Evolutionary conservation across 2,329 filamentous ascomycete species (phyloP).

Genomic region (Coniochaeta hoffmannii): DNA sequence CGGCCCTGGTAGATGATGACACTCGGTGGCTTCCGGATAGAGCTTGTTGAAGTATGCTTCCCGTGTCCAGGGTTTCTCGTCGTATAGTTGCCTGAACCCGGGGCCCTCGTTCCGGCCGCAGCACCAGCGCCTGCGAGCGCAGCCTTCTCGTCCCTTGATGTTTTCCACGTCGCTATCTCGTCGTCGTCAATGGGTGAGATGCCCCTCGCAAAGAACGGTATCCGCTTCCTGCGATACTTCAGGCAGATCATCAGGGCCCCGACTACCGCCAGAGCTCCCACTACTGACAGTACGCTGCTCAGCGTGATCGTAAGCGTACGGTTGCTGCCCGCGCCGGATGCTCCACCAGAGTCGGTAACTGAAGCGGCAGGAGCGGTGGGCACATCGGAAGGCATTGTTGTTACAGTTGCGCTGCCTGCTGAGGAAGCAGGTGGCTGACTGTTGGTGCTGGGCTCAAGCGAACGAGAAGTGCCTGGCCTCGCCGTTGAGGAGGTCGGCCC

Average conservation of each 20-base stretch:
- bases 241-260: constrained; percentile 29
- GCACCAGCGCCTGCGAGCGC: constrained; percentile 1
- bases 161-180: constrained; percentile 59
- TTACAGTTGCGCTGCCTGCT: background rate
- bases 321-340: constrained; percentile 18
- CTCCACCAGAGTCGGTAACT: background rate
- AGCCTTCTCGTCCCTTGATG: constrained; percentile 16
- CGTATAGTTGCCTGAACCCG: constrained; percentile 12
- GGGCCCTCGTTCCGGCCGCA: constrained; percentile 1
- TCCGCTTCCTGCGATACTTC: constrained; percentile 27
- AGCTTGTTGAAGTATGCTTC: constrained; percentile 27
- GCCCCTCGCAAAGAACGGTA: constrained; percentile 42
- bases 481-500: background rate
- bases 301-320: constrained; percentile 42
- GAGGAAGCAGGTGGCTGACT: background rate
- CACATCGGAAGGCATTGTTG: constrained; percentile 5
- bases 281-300: constrained; percentile 39
- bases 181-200: constrained; percentile 57
- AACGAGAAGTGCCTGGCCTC: background rate
- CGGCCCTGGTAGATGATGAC: constrained; percentile 44
- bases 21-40: constrained; percentile 38
- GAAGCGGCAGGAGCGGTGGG: constrained; percentile 9
- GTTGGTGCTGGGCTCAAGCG: background rate
- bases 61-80: constrained; percentile 17
- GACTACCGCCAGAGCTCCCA: constrained; percentile 32